These are phyloP conservation scores for Glycine latifolia DNA, from an alignment of 306 rosid species.

Conservation along the genomic window DNA sequence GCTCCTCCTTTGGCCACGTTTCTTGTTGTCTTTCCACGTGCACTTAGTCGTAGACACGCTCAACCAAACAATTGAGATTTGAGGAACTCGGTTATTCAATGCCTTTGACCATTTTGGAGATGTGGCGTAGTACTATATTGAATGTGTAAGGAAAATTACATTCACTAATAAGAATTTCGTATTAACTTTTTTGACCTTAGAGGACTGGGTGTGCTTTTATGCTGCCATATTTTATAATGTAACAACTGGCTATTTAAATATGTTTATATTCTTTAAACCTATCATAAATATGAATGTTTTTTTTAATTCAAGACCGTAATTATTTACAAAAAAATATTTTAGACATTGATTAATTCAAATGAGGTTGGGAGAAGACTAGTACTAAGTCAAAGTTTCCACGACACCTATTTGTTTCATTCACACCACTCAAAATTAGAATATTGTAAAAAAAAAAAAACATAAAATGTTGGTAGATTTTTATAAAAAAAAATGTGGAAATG, in stretches of 20 bases:
- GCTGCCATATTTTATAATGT: neutral
- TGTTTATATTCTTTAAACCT: neutral
- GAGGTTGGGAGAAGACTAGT: neutral
- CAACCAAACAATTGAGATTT: conserved; percentile 9
- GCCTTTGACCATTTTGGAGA: conserved; percentile 49
- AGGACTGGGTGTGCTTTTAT: neutral
- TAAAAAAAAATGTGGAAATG: neutral
- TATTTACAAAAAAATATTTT: neutral
- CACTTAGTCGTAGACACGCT: neutral
- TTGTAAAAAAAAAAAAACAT: no score
- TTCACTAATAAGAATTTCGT: neutral
- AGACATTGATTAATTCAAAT: neutral
- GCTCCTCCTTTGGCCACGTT: neutral
- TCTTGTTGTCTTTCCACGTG: conserved; percentile 50
- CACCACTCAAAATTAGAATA: neutral
- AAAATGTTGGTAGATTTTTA: no score
- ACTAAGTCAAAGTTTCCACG: neutral
- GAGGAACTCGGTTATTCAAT: conserved; percentile 15
- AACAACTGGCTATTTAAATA: neutral
- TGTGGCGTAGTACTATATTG: conserved; percentile 8
- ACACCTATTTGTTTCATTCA: neutral
- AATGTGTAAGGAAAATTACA: no score
- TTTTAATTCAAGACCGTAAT: neutral
- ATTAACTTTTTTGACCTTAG: conserved; percentile 7
- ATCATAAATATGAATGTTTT: neutral